Conservation (phyloP, 495 filamentous ascomycete species). For the Penicillium fimorum region DNA sequence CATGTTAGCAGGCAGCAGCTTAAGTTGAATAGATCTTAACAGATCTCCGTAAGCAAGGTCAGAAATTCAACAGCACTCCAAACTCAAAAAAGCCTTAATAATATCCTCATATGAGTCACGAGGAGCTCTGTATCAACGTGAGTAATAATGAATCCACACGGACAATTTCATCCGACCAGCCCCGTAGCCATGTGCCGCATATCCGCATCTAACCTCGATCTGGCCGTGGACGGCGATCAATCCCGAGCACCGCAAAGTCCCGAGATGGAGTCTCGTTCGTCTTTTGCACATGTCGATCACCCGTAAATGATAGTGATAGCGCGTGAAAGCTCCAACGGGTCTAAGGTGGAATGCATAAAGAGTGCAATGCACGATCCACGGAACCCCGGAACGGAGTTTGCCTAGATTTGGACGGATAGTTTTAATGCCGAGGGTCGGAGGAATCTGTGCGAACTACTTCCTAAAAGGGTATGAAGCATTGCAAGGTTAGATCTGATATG, state of each 20-base stretch:
- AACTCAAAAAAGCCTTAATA: neutral
- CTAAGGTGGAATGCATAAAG: neutral
- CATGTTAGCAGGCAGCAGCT: neutral
- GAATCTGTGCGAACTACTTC: neutral
- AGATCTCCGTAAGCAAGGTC: neutral
- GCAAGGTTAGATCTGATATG: neutral
- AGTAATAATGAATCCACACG: neutral
- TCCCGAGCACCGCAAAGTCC: neutral
- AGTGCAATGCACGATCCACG: neutral
- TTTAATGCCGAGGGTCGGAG: slow-evolving; percentile 1
- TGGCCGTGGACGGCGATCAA: neutral
- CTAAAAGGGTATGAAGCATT: neutral
- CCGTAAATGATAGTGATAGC: neutral
- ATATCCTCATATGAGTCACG: neutral
- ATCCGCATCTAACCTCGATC: neutral
- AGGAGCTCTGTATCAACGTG: neutral
- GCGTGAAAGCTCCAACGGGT: no score
- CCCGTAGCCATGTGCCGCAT: neutral
- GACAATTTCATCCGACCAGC: neutral
- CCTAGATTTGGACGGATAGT: neutral
- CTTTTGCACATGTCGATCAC: neutral
- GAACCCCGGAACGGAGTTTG: neutral
- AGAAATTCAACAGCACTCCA: no score
- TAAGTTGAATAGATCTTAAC: neutral
- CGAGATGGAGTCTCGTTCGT: neutral